A percentile compares a stretch with the other conserved stretches of the same genome.
phyloP scores from a whole-genome alignment of 2,329 filamentous ascomycete genomes.

The Calonectria pseudoreteaudii region DNA sequence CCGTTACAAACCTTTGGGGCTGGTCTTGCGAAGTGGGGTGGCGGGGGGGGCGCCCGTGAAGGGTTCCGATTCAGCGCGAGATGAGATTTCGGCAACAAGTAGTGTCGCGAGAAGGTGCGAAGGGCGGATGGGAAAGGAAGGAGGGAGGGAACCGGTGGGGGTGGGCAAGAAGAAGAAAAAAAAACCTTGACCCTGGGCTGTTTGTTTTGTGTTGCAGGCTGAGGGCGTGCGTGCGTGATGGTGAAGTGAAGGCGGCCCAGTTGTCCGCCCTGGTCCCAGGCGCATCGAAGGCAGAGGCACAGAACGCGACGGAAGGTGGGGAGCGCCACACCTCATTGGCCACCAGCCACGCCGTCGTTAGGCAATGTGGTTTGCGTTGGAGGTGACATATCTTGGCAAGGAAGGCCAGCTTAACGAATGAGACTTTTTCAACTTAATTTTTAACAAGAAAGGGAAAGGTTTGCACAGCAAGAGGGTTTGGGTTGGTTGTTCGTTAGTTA shows the following conservation, averaged over 20 bases:
- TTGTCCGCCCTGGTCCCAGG: slow-evolving; percentile 1
- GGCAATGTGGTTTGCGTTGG: neutral
- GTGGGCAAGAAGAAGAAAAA: neutral
- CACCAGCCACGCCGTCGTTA: slow-evolving; percentile 23
- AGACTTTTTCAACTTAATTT: neutral
- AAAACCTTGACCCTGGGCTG: neutral
- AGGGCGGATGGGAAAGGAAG: slow-evolving; percentile 13
- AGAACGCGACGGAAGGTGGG: slow-evolving; percentile 38
- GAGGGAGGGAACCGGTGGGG: neutral
- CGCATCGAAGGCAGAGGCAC: slow-evolving; percentile 17
- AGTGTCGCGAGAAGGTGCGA: neutral
- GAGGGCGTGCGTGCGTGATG: slow-evolving; percentile 34
- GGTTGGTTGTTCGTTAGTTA: neutral
- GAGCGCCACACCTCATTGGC: slow-evolving; percentile 40
- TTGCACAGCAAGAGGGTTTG: neutral
- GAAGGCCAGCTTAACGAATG: neutral
- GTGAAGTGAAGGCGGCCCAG: slow-evolving; percentile 28
- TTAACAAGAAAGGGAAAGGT: neutral
- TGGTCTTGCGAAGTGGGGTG: slow-evolving; percentile 16
- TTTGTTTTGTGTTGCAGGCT: slow-evolving; percentile 27
- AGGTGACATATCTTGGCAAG: neutral
- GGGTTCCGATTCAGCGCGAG: neutral
- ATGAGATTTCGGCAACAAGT: neutral
- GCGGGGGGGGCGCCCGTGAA: neutral
- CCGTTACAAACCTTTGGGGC: slow-evolving; percentile 19